Conservation (phyloP, 2,329 filamentous ascomycete genomes). For the Botrytis medusae region DNA sequence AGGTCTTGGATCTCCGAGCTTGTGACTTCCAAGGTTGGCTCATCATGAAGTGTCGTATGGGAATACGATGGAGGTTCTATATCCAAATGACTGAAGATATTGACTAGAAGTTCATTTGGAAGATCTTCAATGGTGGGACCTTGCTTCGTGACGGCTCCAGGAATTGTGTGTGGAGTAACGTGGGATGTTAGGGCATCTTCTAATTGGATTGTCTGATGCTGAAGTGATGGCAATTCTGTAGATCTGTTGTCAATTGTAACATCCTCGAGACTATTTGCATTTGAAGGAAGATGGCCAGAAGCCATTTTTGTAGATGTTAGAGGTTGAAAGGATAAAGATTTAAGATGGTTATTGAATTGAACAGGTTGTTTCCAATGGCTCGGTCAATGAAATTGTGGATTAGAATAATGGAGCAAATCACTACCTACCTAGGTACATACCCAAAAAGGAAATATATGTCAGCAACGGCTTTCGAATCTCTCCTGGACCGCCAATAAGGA, state of each 20-base stretch:
- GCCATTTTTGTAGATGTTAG: background rate
- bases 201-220: background rate
- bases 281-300: background rate
- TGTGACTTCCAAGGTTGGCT: slow-evolving; percentile 49
- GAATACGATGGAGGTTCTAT: slow-evolving; percentile 49
- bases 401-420: background rate
- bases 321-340: background rate
- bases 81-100: slow-evolving; percentile 58
- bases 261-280: background rate
- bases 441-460: background rate
- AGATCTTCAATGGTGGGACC: slow-evolving; percentile 41
- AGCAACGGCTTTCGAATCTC: background rate
- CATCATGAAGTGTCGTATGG: slow-evolving; percentile 47
- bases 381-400: background rate
- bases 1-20: slow-evolving; percentile 44
- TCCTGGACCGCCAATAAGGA: background rate
- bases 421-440: background rate
- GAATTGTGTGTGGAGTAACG: background rate
- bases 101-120: slow-evolving; percentile 60
- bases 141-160: background rate
- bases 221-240: background rate
- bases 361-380: background rate
- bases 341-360: background rate
- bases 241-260: background rate
- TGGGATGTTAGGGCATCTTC: background rate